Evolutionary conservation across 1,284 basidiomycete genomes (phyloP).

Genomic region (Rugosomyces carneus): DNA sequence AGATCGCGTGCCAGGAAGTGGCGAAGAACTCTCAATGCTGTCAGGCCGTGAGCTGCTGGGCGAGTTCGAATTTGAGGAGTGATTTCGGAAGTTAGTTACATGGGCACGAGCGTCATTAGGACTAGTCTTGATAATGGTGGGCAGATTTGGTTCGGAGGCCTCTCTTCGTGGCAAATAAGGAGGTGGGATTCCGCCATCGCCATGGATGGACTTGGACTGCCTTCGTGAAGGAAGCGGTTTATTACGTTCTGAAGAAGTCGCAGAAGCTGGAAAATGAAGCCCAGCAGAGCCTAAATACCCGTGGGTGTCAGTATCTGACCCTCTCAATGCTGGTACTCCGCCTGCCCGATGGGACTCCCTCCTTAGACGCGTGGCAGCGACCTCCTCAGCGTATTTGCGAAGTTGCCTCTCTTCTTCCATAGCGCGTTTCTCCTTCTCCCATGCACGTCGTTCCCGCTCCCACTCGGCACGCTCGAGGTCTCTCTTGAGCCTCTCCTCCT

Average conservation of each 20-base stretch:
- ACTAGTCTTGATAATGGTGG: conserved; percentile 11
- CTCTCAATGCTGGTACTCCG: conserved; percentile 24
- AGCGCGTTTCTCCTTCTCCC: conserved; percentile 50
- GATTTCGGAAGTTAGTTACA: conserved; percentile 20
- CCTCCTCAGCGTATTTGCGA: conserved; percentile 50
- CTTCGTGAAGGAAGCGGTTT: conserved; percentile 29
- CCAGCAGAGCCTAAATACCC: conserved; percentile 12
- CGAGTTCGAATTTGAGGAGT: conserved; percentile 26
- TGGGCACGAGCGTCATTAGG: conserved; percentile 6
- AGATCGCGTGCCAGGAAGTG: conserved; percentile 38
- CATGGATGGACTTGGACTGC: conserved; percentile 33
- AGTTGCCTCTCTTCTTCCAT: conserved; percentile 53
- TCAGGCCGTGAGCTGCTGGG: conserved; percentile 48
- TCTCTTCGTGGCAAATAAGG: conserved; percentile 33
- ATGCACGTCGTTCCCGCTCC: conserved; percentile 48
- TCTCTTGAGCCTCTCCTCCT: conserved; percentile 40
- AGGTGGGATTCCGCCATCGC: conserved; percentile 18
- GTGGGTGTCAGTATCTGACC: conserved; percentile 13
- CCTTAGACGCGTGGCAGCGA: conserved; percentile 52
- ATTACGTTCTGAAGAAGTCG: conserved; percentile 39
- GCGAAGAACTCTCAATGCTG: conserved; percentile 23
- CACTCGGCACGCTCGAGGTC: conserved; percentile 43
- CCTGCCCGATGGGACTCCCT: conserved; percentile 54
- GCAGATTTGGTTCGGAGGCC: conserved; percentile 33
- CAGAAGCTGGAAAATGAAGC: conserved; percentile 21